Conservation (phyloP, 176 grass and related monocot species). For the Oryza glumipatula region DNA sequence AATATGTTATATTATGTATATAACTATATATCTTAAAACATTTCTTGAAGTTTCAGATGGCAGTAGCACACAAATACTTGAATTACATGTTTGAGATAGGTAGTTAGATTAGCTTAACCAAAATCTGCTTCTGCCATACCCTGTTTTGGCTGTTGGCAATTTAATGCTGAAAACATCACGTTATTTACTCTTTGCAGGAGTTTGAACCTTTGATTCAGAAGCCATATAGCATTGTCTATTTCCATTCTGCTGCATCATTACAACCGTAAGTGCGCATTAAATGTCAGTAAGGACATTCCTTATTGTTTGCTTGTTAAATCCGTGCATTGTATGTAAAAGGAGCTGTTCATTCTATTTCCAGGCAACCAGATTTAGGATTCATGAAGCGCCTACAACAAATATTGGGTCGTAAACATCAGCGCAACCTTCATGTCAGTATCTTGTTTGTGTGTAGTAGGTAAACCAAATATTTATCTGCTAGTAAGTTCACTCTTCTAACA, state of each 20-base stretch:
- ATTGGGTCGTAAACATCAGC: slow-evolving; percentile 86
- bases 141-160: background rate
- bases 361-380: slow-evolving; percentile 97
- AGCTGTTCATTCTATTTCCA: slow-evolving; percentile 46
- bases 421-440: slow-evolving; percentile 83
- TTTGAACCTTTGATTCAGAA: slow-evolving; percentile 99
- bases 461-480: background rate
- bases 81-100: background rate
- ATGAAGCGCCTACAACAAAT: slow-evolving; percentile 95
- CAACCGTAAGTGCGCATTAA: slow-evolving; percentile 70
- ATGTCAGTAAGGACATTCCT: background rate
- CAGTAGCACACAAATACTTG: slow-evolving; percentile 3
- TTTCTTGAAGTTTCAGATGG: background rate
- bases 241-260: slow-evolving; percentile 94
- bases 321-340: background rate
- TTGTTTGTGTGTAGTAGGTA: background rate
- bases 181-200: slow-evolving; percentile 60
- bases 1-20: slow-evolving; percentile 8
- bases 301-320: slow-evolving; percentile 8
- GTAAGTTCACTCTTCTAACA: slow-evolving; percentile 26
- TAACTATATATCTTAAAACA: slow-evolving; percentile 11
- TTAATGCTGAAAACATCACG: slow-evolving; percentile 24
- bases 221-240: slow-evolving; percentile 90
- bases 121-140: slow-evolving; percentile 12
- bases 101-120: slow-evolving; percentile 13